A percentile compares a stretch with the other conserved stretches of the same genome.
These are phyloP conservation scores for Globisporangium middletonii DNA, from an alignment of 352 stramenopile species.

Conservation along the genomic window DNA sequence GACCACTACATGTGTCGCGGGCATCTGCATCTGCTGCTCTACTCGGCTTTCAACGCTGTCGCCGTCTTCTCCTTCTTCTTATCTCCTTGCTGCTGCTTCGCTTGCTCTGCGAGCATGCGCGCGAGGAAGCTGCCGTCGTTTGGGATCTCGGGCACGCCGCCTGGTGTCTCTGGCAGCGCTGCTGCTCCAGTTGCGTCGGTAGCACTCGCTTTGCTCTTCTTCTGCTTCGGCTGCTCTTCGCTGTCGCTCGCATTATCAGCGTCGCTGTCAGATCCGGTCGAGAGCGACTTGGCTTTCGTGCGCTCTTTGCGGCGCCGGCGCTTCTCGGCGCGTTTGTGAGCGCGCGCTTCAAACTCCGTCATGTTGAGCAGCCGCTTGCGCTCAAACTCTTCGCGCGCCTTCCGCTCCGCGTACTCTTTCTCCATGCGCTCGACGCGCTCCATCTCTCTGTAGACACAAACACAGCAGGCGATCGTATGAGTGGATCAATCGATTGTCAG, in stretches of 20 bases:
- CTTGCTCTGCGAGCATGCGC: slow-evolving; percentile 60
- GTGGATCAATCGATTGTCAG: background rate
- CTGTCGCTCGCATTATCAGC: slow-evolving; percentile 3
- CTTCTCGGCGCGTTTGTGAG: slow-evolving; percentile 73
- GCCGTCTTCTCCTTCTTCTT: background rate
- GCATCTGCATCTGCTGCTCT: background rate
- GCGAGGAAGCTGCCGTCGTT: slow-evolving; percentile 82
- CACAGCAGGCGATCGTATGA: background rate
- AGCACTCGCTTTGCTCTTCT: slow-evolving; percentile 9
- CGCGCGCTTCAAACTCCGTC: slow-evolving; percentile 62
- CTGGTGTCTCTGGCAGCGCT: slow-evolving; percentile 54
- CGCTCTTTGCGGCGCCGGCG: slow-evolving; percentile 69
- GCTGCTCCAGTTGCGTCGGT: background rate
- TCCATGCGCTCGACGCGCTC: slow-evolving; percentile 90
- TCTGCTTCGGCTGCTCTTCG: slow-evolving; percentile 14
- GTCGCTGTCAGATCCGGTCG: slow-evolving; percentile 21
- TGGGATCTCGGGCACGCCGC: slow-evolving; percentile 64
- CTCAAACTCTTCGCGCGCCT: slow-evolving; percentile 63
- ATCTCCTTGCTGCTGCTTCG: slow-evolving; percentile 13
- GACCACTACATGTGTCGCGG: too few species aligned
- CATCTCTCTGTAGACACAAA: slow-evolving; percentile 62
- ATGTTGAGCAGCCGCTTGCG: slow-evolving; percentile 53
- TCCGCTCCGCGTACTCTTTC: slow-evolving; percentile 60
- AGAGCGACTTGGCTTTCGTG: slow-evolving; percentile 23
- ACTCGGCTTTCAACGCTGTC: background rate